Percentiles rank a stretch among this genome's conserved stretches.
Conservation (phyloP, 129 eudicot genomes). For the Tagetes erecta region DNA sequence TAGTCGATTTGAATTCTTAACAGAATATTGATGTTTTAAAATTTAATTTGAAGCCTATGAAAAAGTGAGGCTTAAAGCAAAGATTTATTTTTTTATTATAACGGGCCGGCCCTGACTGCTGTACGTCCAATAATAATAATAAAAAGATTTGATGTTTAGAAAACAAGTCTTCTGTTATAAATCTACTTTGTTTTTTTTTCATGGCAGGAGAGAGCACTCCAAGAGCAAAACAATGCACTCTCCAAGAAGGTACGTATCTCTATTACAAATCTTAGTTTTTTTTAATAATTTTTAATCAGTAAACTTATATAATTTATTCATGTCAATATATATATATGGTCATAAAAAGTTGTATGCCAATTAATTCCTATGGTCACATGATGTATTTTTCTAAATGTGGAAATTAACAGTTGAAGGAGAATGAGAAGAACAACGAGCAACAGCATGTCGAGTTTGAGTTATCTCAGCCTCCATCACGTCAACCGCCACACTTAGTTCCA, state of each 20-base stretch:
- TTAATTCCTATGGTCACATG: background rate
- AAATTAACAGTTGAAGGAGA: conserved; percentile 27
- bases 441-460: conserved; percentile 19
- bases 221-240: conserved; percentile 61
- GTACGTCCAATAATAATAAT: no score
- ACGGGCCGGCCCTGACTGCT: no score
- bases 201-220: conserved; percentile 50
- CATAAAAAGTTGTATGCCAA: no score
- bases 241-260: conserved; percentile 38
- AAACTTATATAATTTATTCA: no score
- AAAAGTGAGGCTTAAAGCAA: no score
- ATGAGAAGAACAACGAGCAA: conserved; percentile 30
- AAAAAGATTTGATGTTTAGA: background rate
- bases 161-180: background rate
- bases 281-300: no score
- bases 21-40: no score
- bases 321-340: no score
- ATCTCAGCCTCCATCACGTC: conserved; percentile 20
- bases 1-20: no score
- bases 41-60: no score
- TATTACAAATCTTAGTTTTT: background rate
- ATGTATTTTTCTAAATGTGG: conserved; percentile 3
- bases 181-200: background rate
- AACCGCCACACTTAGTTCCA: conserved; percentile 14
- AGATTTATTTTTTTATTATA: no score